Conservation (phyloP, 305 asterid genomes). For the Ajuga reptans region DNA sequence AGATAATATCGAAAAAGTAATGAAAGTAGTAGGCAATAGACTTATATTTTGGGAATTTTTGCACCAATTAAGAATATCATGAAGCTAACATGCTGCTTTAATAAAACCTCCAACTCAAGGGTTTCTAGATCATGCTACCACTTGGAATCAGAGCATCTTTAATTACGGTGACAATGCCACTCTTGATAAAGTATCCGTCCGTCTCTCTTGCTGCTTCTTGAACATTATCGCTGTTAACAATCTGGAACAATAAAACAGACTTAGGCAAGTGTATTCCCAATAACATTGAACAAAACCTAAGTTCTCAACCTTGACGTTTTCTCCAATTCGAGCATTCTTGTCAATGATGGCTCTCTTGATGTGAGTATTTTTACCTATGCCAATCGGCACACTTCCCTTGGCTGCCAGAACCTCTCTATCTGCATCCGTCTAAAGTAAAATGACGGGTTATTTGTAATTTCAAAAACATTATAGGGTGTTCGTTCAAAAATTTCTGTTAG, state of each 20-base stretch:
- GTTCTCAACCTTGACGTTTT: slow-evolving; percentile 53
- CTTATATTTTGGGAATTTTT: too few species aligned
- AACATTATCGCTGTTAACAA: slow-evolving; percentile 56
- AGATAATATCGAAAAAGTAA: too few species aligned
- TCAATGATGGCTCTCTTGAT: slow-evolving; percentile 82
- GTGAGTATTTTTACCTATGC: slow-evolving; percentile 77
- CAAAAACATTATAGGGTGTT: too few species aligned
- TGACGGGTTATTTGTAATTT: neutral
- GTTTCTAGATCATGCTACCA: slow-evolving; percentile 48
- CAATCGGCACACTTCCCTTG: slow-evolving; percentile 79
- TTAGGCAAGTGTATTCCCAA: too few species aligned
- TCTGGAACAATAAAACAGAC: slow-evolving; percentile 31
- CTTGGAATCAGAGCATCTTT: slow-evolving; percentile 73
- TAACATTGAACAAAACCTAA: neutral
- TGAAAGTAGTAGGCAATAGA: too few species aligned
- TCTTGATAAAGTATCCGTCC: slow-evolving; percentile 78
- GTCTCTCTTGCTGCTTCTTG: slow-evolving; percentile 92
- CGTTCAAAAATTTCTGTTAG: neutral
- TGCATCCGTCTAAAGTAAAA: slow-evolving; percentile 51
- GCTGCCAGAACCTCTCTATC: slow-evolving; percentile 61
- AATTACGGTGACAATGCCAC: slow-evolving; percentile 74
- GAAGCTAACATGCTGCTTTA: too few species aligned
- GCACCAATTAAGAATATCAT: too few species aligned
- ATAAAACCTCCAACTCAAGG: too few species aligned
- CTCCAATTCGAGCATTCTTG: slow-evolving; percentile 89